Evolutionary conservation across 257 asterid species (phyloP), one percentile per base, ranked within the genome.

Genomic region (Catharanthus roseus): DNA sequence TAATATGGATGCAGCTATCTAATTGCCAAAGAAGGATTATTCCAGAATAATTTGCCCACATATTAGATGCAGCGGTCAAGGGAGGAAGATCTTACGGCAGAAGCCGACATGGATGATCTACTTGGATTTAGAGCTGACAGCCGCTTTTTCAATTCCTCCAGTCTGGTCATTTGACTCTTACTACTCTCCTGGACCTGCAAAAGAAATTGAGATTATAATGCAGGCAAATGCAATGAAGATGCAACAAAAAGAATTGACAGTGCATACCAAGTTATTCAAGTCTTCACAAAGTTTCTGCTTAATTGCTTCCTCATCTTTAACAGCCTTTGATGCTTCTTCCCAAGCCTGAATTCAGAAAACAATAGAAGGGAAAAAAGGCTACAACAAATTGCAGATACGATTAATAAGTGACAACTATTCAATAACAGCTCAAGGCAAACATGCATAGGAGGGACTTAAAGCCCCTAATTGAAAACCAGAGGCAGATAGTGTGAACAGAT

Each of bases 121-220:
- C 84, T 84, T 38, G 97, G 99, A 73, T 93, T 93, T 75, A 93
- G 67, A 71, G 96, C 90, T 78, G 86, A 96, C 75, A 93, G 80
- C 80, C 96, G 89, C 73, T 92, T 89, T 85, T 93, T 93, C 86
- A 93, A 71, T 72, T 93, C 98, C 78, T 86, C 96, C 75, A 93
- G 89, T 84, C 98, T 89, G 72, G 92, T 72, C 33, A 89, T 66
- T 79, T 93, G 99, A 49, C 78, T 28, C 61, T 80, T 88, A 78
- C 95, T 85, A 77, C 98, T 87, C 84, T 93, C 97, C 39, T 78
- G 88, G 72, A 93, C 97, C 99, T 93, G 86, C 58, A 60, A 73
- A 76, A 44, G 61, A 70, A 8, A 64, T 67, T 69, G 6, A 50
- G 26, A 53, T 13, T 18, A 62, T 1, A 55, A 33, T 6, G 19